These are phyloP conservation scores for Mortierella sp. DNA, from an alignment of 371 early-diverging fungal species.

Conservation along the genomic window DNA sequence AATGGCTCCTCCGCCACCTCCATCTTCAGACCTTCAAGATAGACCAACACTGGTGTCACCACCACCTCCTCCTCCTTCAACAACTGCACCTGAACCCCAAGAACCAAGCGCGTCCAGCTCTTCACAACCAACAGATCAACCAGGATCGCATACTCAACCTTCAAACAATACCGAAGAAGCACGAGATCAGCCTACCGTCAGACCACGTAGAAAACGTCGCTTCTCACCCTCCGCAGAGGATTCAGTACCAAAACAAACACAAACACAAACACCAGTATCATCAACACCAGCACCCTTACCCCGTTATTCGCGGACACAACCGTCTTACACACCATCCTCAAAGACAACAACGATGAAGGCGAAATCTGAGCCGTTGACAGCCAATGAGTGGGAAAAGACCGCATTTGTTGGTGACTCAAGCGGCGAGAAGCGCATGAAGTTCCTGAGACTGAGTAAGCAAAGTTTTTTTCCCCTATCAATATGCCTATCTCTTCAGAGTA, in stretches of 20 bases:
- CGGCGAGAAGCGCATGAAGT: conserved; percentile 40
- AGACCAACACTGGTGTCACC: background rate
- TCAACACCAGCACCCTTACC: too few species aligned
- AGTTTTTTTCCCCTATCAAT: too few species aligned
- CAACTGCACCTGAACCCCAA: background rate
- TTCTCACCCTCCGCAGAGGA: conserved; percentile 24
- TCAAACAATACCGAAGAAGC: background rate
- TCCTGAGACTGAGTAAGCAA: conserved; percentile 33
- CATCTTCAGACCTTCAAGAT: background rate
- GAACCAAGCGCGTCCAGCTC: conserved; percentile 9
- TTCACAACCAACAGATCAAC: conserved; percentile 1
- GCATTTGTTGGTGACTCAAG: conserved; percentile 38
- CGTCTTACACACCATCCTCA: background rate
- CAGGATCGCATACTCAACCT: too few species aligned
- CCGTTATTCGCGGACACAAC: background rate
- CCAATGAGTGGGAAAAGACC: conserved; percentile 50
- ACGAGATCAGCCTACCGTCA: background rate
- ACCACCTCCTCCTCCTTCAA: background rate
- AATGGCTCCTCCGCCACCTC: conserved; percentile 1
- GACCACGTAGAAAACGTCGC: conserved; percentile 20
- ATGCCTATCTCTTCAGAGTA: too few species aligned
- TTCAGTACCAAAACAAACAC: background rate
- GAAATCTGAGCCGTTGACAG: conserved; percentile 17
- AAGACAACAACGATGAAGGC: background rate
- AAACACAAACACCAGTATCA: background rate